Evolutionary conservation across 2,329 filamentous ascomycete species (phyloP).

Genomic region (Pezicula radicicola): DNA sequence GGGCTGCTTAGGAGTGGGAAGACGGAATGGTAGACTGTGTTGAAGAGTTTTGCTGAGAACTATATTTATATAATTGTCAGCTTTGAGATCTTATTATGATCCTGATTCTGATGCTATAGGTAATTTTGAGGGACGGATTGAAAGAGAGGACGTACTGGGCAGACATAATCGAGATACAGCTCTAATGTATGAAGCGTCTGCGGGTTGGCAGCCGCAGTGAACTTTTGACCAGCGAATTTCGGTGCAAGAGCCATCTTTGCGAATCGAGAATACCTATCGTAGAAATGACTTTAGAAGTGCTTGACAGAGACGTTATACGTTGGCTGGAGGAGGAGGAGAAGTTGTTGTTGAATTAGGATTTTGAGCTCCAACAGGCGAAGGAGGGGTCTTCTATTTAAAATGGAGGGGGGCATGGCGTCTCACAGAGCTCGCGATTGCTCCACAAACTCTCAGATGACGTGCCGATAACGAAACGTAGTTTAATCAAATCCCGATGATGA

Average conservation of each 20-base stretch:
- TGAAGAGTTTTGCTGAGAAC: conserved; percentile 68
- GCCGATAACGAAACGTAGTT: too few relatives aligned
- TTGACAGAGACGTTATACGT: too few relatives aligned
- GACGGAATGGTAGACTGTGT: conserved; percentile 67
- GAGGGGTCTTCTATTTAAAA: too few relatives aligned
- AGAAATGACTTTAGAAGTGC: too few relatives aligned
- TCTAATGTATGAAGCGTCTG: conserved; percentile 57
- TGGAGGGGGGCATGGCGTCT: too few relatives aligned
- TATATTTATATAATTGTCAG: conserved; percentile 41
- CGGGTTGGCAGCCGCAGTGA: conserved; percentile 39
- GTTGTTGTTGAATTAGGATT: too few relatives aligned
- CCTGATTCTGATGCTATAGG: background rate
- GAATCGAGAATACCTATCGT: too few relatives aligned
- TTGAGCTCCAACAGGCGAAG: too few relatives aligned
- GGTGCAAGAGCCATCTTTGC: conserved; percentile 68
- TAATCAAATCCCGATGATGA: too few relatives aligned
- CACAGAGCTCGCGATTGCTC: too few relatives aligned
- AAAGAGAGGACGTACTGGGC: conserved; percentile 48
- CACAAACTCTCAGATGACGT: too few relatives aligned
- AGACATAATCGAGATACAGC: conserved; percentile 84
- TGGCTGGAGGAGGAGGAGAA: too few relatives aligned
- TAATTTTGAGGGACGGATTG: background rate
- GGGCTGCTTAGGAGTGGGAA: conserved; percentile 44
- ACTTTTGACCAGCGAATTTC: conserved; percentile 71
- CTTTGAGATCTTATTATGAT: conserved; percentile 22